These are phyloP conservation scores for Clarireedia sp. DNA, from an alignment of 2,329 filamentous ascomycete genomes.

Conservation along the genomic window DNA sequence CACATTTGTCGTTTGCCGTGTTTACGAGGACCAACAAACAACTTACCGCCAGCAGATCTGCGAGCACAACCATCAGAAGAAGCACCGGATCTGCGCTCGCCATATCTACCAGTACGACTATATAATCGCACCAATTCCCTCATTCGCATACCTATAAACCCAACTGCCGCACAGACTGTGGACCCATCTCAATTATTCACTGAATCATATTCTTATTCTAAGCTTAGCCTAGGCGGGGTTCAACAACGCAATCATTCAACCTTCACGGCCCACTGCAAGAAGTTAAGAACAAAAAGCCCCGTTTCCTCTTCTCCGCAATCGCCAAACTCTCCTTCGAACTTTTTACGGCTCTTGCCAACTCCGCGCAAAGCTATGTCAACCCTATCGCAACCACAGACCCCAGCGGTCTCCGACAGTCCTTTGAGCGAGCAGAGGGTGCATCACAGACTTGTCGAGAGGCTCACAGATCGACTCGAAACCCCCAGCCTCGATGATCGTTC, in stretches of 20 bases:
- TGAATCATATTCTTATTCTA: background rate
- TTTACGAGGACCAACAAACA: background rate
- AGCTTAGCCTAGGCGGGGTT: slow-evolving; percentile 1
- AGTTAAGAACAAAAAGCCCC: background rate
- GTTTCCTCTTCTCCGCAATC: background rate
- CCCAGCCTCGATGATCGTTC: slow-evolving; percentile 77
- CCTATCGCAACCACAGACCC: slow-evolving; percentile 28
- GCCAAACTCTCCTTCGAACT: background rate
- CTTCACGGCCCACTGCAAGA: background rate
- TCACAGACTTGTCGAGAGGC: slow-evolving; percentile 26
- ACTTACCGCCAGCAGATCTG: background rate
- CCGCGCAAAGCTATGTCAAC: slow-evolving; percentile 22
- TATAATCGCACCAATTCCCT: background rate
- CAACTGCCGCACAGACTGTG: slow-evolving; percentile 6
- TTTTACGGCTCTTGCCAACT: background rate
- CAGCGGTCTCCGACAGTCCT: slow-evolving; percentile 22
- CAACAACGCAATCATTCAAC: background rate
- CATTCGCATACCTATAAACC: background rate
- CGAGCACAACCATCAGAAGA: background rate
- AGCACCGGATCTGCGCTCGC: background rate
- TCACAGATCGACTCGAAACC: slow-evolving; percentile 71
- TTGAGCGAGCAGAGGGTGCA: slow-evolving; percentile 25
- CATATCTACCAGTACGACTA: background rate
- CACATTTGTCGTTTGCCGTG: background rate
- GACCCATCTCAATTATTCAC: slow-evolving; percentile 4